Percentiles rank a stretch among this genome's conserved stretches.
Evolutionary conservation across 345 rosid species (phyloP).

Genomic region (Brassica nigra): DNA sequence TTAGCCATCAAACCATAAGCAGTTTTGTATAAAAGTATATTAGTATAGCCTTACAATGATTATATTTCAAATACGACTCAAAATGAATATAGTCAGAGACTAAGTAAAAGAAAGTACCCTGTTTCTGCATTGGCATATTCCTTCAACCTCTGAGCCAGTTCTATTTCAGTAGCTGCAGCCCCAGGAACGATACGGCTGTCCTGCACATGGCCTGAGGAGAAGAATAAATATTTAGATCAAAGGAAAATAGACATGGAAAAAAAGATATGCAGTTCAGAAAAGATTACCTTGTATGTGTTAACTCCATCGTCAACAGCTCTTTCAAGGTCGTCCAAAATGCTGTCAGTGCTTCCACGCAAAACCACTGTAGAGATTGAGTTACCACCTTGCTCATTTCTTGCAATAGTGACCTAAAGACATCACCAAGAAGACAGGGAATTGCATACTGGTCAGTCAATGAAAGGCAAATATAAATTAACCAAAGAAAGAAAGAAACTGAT

Average conservation of each 20-base stretch:
- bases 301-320: conserved; percentile 99
- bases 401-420: conserved; percentile 69
- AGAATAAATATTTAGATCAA: not conserved
- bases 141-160: conserved; percentile 89
- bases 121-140: conserved; percentile 92
- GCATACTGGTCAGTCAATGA: conserved; percentile 1
- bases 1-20: conserved; percentile 9
- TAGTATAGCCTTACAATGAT: not conserved
- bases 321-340: conserved; percentile 97
- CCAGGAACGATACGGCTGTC: conserved; percentile 93
- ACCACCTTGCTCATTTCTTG: conserved; percentile 92
- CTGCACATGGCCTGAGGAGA: conserved; percentile 88
- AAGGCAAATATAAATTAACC: not conserved
- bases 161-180: conserved; percentile 97
- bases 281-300: conserved; percentile 86
- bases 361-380: conserved; percentile 85
- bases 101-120: conserved; percentile 53
- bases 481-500: not conserved
- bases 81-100: conserved; percentile 3
- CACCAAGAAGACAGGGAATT: not conserved
- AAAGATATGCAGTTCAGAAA: not conserved
- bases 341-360: conserved; percentile 93
- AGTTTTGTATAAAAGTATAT: not conserved
- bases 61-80: not conserved
- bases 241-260: not conserved